These are phyloP conservation scores for Panaeolus papilionaceus DNA, from an alignment of 768 basidiomycete genomes.

Conservation along the genomic window DNA sequence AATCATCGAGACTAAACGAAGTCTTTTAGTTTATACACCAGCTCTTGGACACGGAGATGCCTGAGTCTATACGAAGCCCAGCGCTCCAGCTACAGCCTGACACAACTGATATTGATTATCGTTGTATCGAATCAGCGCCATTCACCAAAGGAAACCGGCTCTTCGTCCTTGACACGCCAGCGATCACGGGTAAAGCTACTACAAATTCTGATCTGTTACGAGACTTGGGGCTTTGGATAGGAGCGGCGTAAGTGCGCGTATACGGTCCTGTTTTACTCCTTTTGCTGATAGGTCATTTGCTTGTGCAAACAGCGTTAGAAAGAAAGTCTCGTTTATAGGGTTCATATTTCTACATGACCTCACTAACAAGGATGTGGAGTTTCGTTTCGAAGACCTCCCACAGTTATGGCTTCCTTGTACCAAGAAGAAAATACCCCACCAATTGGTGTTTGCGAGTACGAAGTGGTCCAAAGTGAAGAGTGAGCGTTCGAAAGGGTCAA, in stretches of 20 bases:
- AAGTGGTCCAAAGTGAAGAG: not conserved
- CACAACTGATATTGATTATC: not conserved
- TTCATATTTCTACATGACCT: not conserved
- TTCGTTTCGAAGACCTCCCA: too few species aligned
- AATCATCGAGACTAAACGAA: not conserved
- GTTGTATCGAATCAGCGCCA: not conserved
- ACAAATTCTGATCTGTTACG: not conserved
- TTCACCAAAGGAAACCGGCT: not conserved
- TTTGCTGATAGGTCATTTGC: not conserved
- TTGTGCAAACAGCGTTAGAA: not conserved
- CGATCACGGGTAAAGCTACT: not conserved
- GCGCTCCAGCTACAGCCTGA: not conserved
- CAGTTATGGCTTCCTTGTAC: not conserved
- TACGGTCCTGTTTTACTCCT: not conserved
- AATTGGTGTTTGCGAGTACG: not conserved
- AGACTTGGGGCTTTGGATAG: not conserved
- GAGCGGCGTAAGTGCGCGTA: not conserved
- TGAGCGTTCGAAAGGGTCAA: too few species aligned
- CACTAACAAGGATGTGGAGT: too few species aligned
- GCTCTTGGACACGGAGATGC: not conserved
- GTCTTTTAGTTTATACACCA: not conserved
- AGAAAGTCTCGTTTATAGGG: not conserved
- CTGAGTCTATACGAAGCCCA: not conserved
- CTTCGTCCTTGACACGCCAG: not conserved
- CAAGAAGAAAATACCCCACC: not conserved